Conservation (phyloP, 2,329 filamentous ascomycete species). For the Xenosphaeropsis pyriputrescens region DNA sequence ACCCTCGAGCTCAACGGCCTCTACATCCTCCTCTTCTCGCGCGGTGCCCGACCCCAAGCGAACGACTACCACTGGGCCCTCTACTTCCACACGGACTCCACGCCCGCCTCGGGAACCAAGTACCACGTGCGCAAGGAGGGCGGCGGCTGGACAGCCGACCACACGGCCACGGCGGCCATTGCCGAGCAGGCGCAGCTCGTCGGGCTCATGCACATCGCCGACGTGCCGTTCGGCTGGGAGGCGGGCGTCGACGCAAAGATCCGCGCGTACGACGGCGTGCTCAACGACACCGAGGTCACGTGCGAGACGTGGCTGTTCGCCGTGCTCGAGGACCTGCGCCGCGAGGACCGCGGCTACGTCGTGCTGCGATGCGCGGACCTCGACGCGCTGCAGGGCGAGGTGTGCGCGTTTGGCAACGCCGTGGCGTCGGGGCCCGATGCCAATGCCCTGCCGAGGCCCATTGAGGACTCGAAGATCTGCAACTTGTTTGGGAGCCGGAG, state of each 20-base stretch:
- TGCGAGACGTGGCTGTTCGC: background rate
- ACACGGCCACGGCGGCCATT: background rate
- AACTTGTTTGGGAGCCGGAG: too few species aligned
- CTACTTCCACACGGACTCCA: background rate
- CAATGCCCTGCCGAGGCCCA: background rate
- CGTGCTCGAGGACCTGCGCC: background rate
- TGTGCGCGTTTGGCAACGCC: slow-evolving; percentile 1
- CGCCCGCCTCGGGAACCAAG: background rate
- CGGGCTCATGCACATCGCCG: background rate
- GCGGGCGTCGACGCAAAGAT: background rate
- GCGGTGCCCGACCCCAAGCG: background rate
- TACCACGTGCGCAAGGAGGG: background rate
- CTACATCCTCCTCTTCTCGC: background rate
- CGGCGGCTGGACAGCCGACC: background rate
- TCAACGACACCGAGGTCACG: background rate
- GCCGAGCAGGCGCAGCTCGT: background rate
- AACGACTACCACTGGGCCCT: background rate
- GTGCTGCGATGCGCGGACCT: background rate
- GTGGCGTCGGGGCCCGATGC: background rate
- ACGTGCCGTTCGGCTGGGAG: background rate
- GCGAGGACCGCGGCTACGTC: background rate
- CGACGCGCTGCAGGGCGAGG: slow-evolving; percentile 17
- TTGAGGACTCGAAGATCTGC: background rate
- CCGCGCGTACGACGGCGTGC: background rate
- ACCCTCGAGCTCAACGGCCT: background rate